Evolutionary conservation across 805 yeast species (phyloP), one percentile per base, ranked within the genome.

Genomic region (Vanderwaltozyma tropicalis): DNA sequence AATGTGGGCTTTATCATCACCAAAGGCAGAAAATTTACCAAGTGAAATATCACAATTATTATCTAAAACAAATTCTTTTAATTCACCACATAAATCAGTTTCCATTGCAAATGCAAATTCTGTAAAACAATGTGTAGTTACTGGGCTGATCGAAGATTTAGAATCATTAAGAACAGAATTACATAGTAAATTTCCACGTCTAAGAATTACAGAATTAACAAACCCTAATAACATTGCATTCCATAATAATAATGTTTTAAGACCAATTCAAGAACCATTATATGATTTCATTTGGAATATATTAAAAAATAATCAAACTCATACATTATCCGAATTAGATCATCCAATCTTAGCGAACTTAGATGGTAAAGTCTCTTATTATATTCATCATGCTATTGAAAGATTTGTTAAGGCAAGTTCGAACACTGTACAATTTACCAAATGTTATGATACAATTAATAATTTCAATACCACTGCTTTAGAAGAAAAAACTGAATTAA

Each of bases 1-100:
- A 37, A 49, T 53, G 55, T 57, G 59, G 59, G 62, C 60, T 1
- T 39, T 59, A 14, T 55, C 61, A 17, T 50, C 59, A 4, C 56
- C 58, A 31, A 41, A 46, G 10, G 47, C 56, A 4, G 43, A 40
- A n/a, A 39, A 50, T 31, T 32, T 57, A 31, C 57, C 59, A 3
- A 24, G 33, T 26, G 33, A 37, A 29, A 30, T 37, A n/a, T 32
- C 19, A 22, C 29, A 37, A 22, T 24, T 32, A 29, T 33, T 38
- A 33, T 32, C 37, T 25, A 38, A 24, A 29, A 27, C 28, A 21
- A 28, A 31, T 31, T 31, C 32, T 9, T 20, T 37, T 18, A 31
- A 20, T 20, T 37, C 40, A 11, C 32, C 29, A 4, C 32, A 28
- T 30, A 32, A 32, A 32, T 37, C 40, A 4, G 48, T 57, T 1